Evolutionary conservation across 108 stramenopile species (phyloP).

Genomic region (Nannochloropsis salina): DNA sequence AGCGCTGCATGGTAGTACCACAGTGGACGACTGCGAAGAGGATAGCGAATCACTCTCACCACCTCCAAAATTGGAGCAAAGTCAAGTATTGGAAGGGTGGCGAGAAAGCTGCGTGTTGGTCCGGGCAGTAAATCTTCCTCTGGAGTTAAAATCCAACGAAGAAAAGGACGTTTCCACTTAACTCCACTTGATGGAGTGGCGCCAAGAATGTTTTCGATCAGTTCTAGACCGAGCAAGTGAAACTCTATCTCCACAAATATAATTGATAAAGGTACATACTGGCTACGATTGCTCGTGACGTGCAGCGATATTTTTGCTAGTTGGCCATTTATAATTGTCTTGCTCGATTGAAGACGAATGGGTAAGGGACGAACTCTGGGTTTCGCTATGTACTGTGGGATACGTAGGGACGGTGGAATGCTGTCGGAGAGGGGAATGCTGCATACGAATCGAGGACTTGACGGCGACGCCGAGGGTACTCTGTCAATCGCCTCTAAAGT

Average conservation of each 20-base stretch:
- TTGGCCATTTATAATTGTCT: background rate
- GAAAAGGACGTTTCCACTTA: background rate
- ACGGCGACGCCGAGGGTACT: too few species aligned
- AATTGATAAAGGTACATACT: background rate
- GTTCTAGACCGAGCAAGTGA: slow-evolving; percentile 11
- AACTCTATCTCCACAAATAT: background rate
- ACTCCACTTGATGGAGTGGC: background rate
- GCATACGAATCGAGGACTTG: too few species aligned
- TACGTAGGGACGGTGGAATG: background rate
- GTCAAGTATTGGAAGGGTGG: background rate
- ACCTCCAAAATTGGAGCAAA: background rate
- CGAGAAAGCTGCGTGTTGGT: background rate
- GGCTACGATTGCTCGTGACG: background rate
- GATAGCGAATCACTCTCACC: background rate
- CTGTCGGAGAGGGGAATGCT: background rate
- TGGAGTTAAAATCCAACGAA: background rate
- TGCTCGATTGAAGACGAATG: slow-evolving; percentile 3
- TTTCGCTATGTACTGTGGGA: background rate
- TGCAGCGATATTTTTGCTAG: background rate
- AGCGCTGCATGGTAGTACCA: background rate
- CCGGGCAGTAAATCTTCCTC: background rate
- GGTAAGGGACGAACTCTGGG: background rate
- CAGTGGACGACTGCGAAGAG: slow-evolving; percentile 12
- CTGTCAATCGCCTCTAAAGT: too few species aligned
- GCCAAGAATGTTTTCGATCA: background rate